phyloP scores from a whole-genome alignment of 306 rosid genomes.

The Casuarina cunninghamiana region DNA sequence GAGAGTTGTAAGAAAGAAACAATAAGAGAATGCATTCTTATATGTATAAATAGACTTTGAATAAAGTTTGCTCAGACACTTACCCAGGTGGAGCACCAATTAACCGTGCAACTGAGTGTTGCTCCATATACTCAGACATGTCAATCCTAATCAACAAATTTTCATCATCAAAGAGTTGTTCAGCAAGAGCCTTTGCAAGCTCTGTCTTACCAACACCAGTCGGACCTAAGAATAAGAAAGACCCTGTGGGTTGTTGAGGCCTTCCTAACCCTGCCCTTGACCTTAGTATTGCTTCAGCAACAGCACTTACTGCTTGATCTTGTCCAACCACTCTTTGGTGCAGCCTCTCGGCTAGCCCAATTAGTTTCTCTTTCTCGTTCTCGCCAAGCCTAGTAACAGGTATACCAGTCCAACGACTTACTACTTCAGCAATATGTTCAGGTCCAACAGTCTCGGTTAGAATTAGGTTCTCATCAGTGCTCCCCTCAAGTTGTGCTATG shows the following conservation, averaged over 20 bases:
- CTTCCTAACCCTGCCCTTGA: slow-evolving; percentile 90
- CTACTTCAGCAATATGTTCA: no score
- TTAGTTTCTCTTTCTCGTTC: slow-evolving; percentile 71
- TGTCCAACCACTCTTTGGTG: no score
- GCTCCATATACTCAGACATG: no score
- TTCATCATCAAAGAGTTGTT: no score
- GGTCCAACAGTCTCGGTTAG: no score
- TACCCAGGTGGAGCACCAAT: slow-evolving; percentile 99
- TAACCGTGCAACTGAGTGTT: slow-evolving; percentile 76
- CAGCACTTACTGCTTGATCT: no score
- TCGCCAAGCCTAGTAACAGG: no score
- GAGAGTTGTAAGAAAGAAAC: neutral
- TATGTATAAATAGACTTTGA: neutral
- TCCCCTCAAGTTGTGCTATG: no score
- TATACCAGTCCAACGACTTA: no score
- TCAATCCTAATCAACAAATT: no score
- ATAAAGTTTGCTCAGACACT: neutral
- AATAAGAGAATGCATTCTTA: slow-evolving; percentile 1
- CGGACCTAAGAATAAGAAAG: slow-evolving; percentile 86
- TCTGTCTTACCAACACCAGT: slow-evolving; percentile 97
- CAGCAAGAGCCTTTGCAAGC: no score
- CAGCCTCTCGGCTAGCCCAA: slow-evolving; percentile 80
- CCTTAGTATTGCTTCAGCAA: slow-evolving; percentile 83
- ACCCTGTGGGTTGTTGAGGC: slow-evolving; percentile 92
- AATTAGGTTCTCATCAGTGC: no score